These are phyloP conservation scores for Tulasnella sp. DNA, from an alignment of 768 basidiomycete genomes.

Conservation along the genomic window DNA sequence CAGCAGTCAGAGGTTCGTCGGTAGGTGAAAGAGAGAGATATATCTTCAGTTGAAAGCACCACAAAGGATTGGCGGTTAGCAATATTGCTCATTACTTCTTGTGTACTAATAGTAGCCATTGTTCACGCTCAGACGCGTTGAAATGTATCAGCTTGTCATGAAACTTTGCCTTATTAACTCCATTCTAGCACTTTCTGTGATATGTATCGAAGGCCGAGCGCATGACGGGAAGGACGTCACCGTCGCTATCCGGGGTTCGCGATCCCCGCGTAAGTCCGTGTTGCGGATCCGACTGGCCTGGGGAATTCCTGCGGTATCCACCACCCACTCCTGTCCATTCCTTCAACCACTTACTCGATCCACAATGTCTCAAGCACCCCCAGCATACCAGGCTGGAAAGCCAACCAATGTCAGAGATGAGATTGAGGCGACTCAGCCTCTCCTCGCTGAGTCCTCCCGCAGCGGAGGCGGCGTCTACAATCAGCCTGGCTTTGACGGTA, in stretches of 20 bases:
- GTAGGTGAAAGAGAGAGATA: neutral
- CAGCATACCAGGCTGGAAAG: neutral
- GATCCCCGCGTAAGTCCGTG: neutral
- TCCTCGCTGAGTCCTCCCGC: conserved; percentile 14
- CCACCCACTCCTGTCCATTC: neutral
- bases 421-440: neutral
- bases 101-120: neutral
- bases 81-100: neutral
- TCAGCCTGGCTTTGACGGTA: conserved; percentile 8
- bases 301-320: neutral
- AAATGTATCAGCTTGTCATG: neutral
- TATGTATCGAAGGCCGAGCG: neutral
- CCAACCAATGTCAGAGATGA: neutral
- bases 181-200: neutral
- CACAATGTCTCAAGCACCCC: neutral
- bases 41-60: neutral
- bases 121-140: neutral
- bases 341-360: neutral
- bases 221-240: neutral
- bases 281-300: neutral
- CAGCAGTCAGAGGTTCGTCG: neutral
- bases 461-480: conserved; percentile 14
- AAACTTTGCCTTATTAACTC: neutral
- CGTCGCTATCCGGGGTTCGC: neutral
- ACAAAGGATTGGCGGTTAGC: neutral